Percentiles rank a stretch among this genome's conserved stretches.
Conservation (phyloP, 441 rosid species). For the Euphorbia celastroides region DNA sequence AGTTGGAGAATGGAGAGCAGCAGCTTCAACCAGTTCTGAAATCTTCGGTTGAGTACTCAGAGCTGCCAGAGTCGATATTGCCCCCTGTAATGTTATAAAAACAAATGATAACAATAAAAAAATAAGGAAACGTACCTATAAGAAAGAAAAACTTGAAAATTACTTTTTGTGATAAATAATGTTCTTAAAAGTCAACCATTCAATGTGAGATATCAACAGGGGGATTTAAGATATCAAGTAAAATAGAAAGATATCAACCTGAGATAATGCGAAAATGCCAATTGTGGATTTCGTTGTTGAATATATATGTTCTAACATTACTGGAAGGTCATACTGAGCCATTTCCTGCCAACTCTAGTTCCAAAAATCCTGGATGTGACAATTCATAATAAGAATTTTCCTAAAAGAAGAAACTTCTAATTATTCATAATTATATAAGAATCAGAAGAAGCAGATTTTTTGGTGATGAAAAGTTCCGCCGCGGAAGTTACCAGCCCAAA, state of each 20-base stretch:
- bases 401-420: background rate
- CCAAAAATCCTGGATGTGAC: conserved; percentile 67
- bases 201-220: too few relatives aligned
- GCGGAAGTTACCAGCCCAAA: conserved; percentile 92
- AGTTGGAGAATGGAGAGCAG: conserved; percentile 85
- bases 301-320: conserved; percentile 49
- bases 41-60: conserved; percentile 65
- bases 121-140: background rate
- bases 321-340: conserved; percentile 71
- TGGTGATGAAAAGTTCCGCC: conserved; percentile 65
- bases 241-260: conserved; percentile 33
- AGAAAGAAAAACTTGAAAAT: background rate
- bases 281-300: conserved; percentile 49
- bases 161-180: too few relatives aligned
- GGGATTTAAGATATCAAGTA: too few relatives aligned
- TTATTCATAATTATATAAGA: background rate
- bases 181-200: too few relatives aligned
- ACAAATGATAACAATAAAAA: background rate
- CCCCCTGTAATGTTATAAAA: conserved; percentile 43
- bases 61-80: conserved; percentile 84
- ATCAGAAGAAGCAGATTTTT: conserved; percentile 22
- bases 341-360: conserved; percentile 98
- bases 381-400: conserved; percentile 7
- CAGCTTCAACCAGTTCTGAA: conserved; percentile 81
- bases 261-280: conserved; percentile 84